Evolutionary conservation across 1,284 basidiomycete genomes (phyloP).

Genomic region (Fistulinella cinereoalba): DNA sequence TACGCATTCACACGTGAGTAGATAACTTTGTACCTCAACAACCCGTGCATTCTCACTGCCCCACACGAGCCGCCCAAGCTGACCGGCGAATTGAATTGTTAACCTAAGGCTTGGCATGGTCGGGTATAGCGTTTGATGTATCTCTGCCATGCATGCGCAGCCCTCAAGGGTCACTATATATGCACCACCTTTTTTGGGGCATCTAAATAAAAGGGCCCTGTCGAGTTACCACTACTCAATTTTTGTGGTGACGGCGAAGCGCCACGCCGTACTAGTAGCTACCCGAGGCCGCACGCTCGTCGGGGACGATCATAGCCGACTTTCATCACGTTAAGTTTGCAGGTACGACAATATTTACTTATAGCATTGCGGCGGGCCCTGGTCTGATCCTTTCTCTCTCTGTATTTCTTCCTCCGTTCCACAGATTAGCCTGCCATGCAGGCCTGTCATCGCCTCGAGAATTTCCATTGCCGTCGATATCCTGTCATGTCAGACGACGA

Average conservation of each 20-base stretch:
- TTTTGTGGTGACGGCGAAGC: background rate
- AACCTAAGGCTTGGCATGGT: no score
- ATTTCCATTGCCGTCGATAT: slow-evolving; percentile 2
- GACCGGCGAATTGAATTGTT: no score
- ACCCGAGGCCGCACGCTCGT: background rate
- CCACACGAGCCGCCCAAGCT: no score
- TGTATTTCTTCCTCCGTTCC: background rate
- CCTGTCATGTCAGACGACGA: slow-evolving; percentile 13
- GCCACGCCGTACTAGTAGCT: background rate
- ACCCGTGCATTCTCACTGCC: no score
- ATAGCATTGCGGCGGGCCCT: no score
- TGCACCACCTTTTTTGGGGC: background rate
- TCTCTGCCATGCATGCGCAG: no score
- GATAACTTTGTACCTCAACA: no score
- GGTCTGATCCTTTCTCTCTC: background rate
- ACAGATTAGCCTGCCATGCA: slow-evolving; percentile 9
- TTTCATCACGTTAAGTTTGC: no score
- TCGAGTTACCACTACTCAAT: background rate
- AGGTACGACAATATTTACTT: no score
- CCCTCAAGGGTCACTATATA: background rate
- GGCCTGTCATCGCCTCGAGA: background rate
- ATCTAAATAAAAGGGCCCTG: background rate
- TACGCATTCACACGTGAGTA: no score
- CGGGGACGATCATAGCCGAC: background rate
- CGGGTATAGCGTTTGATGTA: no score